Base-by-base conservation (phyloP, 2,329 filamentous ascomycete species). In the Calonectria honghensis region DNA sequence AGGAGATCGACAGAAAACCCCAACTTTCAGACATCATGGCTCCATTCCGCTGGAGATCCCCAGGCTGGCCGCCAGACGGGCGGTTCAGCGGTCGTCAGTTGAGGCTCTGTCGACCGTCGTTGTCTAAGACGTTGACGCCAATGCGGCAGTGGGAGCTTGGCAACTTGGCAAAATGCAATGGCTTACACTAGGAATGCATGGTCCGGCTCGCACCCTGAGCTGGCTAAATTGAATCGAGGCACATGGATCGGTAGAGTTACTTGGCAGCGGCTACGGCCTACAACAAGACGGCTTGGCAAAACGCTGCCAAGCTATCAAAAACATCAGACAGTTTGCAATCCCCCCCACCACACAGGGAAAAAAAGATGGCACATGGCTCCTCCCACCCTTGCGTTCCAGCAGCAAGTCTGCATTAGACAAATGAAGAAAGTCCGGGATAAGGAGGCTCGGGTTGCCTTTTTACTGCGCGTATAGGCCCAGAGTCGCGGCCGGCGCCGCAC, bases 141-240 rank as follows among this genome's bases (percentile, higher is more conserved):
- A 16, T 61, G 57, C n/a, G 52, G 31, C n/a, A 29, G 24, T 24
- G 3, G 24, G 20, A 3, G n/a, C 57, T 61, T 61, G 57, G 57
- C 57, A 61, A 37, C 57, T 61, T 61, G 57, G 57, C 57, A 61
- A 37, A 61, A 59, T 41, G 57, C 35, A 39, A 27, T 41, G 35
- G 32, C 57, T 41, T 61, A 32, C 32, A 20, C 57, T 41, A 18
- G 13, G 13, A 41, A 37, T 61, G 27, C 57, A 41, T 16, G 57
- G 57, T 24, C 24, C n/a, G 6, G 16, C 57, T 10, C 35, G 7
- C 13, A 29, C 29, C 41, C 57, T 41, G 41, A 35, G 35, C 13
- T 24, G n/a, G 32, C 37, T 39, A 39, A 39, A 16, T 9, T 39
- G 11, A 35, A 24, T 24, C 29, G 32, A 61, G 37, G 54, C 37